Percentiles rank a stretch among this genome's conserved stretches.
Evolutionary conservation across 768 basidiomycete genomes (phyloP).

Genomic region (Chalciporus piperatus): DNA sequence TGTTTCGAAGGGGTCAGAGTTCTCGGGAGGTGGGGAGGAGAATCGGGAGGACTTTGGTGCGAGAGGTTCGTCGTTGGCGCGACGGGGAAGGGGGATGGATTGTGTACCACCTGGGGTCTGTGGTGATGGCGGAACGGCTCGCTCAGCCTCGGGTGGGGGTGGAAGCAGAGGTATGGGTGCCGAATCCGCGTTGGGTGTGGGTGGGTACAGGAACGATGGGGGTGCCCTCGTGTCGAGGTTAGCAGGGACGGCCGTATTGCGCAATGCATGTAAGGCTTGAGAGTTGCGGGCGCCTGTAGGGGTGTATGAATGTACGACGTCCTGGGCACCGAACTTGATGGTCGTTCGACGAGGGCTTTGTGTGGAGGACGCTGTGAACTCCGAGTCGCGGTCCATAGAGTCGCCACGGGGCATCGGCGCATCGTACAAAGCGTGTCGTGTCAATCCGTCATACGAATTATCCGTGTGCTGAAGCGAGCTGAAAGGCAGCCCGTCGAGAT

Average conservation of each 20-base stretch:
- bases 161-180: constrained; percentile 11
- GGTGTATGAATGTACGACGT: constrained; percentile 73
- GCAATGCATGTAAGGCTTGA: constrained; percentile 38
- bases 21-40: neutral
- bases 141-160: constrained; percentile 14
- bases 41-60: constrained; percentile 20
- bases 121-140: constrained; percentile 7
- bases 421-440: constrained; percentile 86
- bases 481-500: constrained; percentile 21
- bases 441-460: constrained; percentile 48
- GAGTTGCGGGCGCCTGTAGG: constrained; percentile 43
- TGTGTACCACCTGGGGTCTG: constrained; percentile 28
- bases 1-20: constrained; percentile 29
- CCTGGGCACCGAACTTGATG: constrained; percentile 76
- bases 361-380: constrained; percentile 25
- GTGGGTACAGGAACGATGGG: constrained; percentile 26
- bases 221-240: constrained; percentile 14
- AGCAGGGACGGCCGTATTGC: constrained; percentile 15
- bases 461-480: constrained; percentile 29
- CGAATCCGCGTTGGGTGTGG: constrained; percentile 4
- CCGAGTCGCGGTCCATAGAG: constrained; percentile 41
- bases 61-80: constrained; percentile 29
- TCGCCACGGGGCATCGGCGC: constrained; percentile 63
- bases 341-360: constrained; percentile 43
- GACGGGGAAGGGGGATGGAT: constrained; percentile 22